Evolutionary conservation across 225 moss, liverwort and hornwort species (phyloP).

Genomic region (Antitrichia curtipendula): DNA sequence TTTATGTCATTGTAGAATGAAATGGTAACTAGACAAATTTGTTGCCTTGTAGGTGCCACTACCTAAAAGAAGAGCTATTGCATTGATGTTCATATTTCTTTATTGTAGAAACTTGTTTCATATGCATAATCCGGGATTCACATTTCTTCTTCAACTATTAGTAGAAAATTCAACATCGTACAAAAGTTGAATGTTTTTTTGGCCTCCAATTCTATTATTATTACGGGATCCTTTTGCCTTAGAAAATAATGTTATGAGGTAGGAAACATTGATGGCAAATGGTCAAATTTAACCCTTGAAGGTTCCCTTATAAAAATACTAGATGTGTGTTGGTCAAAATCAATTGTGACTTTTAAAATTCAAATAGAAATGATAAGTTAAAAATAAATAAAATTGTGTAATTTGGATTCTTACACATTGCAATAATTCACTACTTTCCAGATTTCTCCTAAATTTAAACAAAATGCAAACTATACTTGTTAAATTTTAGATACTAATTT

Average conservation of each 20-base stretch:
- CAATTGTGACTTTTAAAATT: neutral
- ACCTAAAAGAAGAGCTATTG: no score
- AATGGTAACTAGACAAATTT: neutral
- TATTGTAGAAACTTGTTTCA: neutral
- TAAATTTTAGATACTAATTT: no score
- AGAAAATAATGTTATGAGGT: neutral
- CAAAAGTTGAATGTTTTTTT: neutral
- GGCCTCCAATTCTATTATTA: neutral
- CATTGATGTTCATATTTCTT: neutral
- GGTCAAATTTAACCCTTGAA: neutral
- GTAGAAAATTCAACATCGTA: neutral
- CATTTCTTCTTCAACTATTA: neutral
- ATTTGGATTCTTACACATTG: no score
- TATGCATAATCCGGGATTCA: neutral
- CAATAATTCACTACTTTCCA: no score
- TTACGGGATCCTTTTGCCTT: accelerated
- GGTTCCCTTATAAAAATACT: no score
- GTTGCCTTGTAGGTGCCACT: neutral
- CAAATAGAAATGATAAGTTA: no score
- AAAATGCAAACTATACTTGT: no score
- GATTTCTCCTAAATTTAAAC: no score
- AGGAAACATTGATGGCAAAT: neutral
- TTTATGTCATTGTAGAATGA: neutral
- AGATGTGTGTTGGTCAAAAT: neutral
- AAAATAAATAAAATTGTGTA: no score